Evolutionary conservation across 179 eudicot genomes (phyloP).

Genomic region (Monotropa hypopitys): DNA sequence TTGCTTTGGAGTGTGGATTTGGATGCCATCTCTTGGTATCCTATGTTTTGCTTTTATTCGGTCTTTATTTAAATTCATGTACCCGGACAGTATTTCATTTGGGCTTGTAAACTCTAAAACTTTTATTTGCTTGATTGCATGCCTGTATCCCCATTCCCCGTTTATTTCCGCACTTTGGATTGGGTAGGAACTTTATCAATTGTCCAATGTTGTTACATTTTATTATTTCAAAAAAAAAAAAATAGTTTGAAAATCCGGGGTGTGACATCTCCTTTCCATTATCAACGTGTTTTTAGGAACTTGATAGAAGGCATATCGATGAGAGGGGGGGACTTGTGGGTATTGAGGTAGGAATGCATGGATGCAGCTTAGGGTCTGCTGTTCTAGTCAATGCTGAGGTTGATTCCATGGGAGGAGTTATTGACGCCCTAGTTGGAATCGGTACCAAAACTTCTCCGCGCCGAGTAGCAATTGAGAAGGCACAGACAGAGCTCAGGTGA

Average conservation of each 20-base stretch:
- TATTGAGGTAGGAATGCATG: conserved; percentile 66
- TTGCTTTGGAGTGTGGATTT: too few species aligned
- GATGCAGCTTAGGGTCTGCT: conserved; percentile 55
- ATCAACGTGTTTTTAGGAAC: conserved; percentile 13
- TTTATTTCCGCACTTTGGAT: too few species aligned
- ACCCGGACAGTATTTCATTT: too few species aligned
- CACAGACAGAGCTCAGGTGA: conserved; percentile 84
- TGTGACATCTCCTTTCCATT: background rate
- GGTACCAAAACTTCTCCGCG: conserved; percentile 61
- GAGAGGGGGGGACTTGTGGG: conserved; percentile 43
- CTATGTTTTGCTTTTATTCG: conserved; percentile 90
- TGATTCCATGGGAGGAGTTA: conserved; percentile 99
- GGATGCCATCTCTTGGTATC: too few species aligned
- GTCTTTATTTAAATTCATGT: conserved; percentile 68
- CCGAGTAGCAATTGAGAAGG: conserved; percentile 70
- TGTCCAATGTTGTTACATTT: too few species aligned
- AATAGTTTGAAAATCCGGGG: too few species aligned
- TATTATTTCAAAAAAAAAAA: background rate
- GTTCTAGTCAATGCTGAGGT: conserved; percentile 80
- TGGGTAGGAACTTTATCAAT: too few species aligned
- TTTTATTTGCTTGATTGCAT: too few species aligned
- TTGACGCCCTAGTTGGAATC: conserved; percentile 70
- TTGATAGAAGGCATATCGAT: conserved; percentile 21
- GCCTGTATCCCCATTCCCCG: too few species aligned
- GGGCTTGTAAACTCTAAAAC: too few species aligned